phyloP scores from a whole-genome alignment of 441 rosid species.

The Bocquillonia castaneifolia region DNA sequence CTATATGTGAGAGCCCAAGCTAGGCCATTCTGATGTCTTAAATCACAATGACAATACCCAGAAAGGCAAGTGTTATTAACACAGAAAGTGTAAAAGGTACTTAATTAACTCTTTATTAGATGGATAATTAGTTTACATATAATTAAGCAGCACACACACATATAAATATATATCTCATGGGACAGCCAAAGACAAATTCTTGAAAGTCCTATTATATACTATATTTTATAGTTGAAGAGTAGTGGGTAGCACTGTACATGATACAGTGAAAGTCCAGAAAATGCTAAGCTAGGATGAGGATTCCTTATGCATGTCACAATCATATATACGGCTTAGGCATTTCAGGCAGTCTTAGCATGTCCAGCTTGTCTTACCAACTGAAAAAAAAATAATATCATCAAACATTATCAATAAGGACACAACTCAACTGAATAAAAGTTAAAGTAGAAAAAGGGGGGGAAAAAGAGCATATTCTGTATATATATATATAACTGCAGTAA shows the following conservation, averaged over 20 bases:
- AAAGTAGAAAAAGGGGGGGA: not conserved
- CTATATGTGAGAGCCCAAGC: not conserved
- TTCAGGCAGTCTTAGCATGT: not conserved
- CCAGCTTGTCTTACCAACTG: slow-evolving; percentile 30
- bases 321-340: not conserved
- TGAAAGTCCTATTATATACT: not conserved
- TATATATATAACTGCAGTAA: too few species aligned
- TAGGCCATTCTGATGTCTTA: not conserved
- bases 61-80: not conserved
- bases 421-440: too few species aligned
- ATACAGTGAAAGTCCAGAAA: not conserved
- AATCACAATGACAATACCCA: not conserved
- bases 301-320: slow-evolving; percentile 1
- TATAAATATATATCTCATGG: not conserved
- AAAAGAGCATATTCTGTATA: not conserved
- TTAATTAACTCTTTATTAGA: not conserved
- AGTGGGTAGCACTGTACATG: not conserved
- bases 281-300: not conserved
- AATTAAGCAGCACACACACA: not conserved
- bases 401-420: not conserved
- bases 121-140: not conserved
- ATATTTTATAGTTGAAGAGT: not conserved
- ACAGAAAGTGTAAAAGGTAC: too few species aligned
- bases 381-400: not conserved
- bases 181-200: not conserved